These are phyloP conservation scores for Diplodia seriata DNA, from an alignment of 2,329 filamentous ascomycete genomes.

Conservation along the genomic window DNA sequence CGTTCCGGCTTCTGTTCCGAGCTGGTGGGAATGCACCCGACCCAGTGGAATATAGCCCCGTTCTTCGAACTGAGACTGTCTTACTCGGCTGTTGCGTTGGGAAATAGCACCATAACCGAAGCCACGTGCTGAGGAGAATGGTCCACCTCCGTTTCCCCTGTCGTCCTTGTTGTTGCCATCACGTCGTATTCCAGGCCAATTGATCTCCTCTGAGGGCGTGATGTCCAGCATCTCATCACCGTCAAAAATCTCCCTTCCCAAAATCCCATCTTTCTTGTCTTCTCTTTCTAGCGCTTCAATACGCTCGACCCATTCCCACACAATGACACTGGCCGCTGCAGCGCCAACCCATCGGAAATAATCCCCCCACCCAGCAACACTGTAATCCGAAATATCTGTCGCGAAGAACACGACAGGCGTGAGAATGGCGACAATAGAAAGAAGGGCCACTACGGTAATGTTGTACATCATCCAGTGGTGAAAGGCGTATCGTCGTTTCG, in stretches of 20 bases:
- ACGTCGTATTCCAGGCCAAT: slow-evolving; percentile 55
- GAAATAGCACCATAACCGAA: slow-evolving; percentile 42
- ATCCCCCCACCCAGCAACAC: slow-evolving; percentile 90
- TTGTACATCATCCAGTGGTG: slow-evolving; percentile 91
- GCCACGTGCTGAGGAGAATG: slow-evolving; percentile 35
- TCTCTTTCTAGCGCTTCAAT: slow-evolving; percentile 92
- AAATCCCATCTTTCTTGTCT: slow-evolving; percentile 90
- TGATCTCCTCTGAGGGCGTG: slow-evolving; percentile 64
- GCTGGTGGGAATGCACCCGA: slow-evolving; percentile 26
- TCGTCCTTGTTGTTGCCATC: slow-evolving; percentile 44
- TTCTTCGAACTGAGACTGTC: slow-evolving; percentile 33
- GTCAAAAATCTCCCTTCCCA: slow-evolving; percentile 90
- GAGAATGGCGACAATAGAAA: slow-evolving; percentile 82
- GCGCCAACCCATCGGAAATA: slow-evolving; percentile 97
- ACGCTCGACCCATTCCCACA: slow-evolving; percentile 97
- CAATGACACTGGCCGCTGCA: slow-evolving; percentile 91
- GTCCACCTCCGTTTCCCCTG: slow-evolving; percentile 40
- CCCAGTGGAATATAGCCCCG: slow-evolving; percentile 30
- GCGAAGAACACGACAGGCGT: slow-evolving; percentile 94
- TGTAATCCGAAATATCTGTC: slow-evolving; percentile 83
- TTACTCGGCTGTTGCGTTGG: slow-evolving; percentile 41
- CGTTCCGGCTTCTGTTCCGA: slow-evolving; percentile 13
- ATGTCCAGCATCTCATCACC: slow-evolving; percentile 89
- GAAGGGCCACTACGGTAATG: slow-evolving; percentile 77
- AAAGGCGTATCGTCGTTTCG: slow-evolving; percentile 88